A percentile compares a stretch with the other conserved stretches of the same genome.
phyloP scores from a whole-genome alignment of 176 grass and related monocot genomes.

The Eremochloa ophiuroides region DNA sequence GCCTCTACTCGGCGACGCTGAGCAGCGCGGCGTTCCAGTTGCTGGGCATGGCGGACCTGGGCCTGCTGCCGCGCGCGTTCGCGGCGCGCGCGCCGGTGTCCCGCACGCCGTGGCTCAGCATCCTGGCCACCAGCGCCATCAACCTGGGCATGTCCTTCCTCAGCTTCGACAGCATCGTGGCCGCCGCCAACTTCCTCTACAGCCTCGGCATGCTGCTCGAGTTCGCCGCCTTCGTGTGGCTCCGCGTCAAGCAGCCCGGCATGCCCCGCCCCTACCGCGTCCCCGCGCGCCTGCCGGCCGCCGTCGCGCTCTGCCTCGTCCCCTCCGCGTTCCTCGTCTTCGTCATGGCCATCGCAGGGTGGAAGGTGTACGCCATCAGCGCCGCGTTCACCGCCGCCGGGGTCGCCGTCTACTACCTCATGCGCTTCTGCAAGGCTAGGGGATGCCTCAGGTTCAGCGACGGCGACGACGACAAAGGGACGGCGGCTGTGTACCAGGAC shows the following conservation, averaged over 20 bases:
- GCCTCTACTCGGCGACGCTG: conserved; percentile 78
- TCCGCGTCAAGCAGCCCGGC: conserved; percentile 42
- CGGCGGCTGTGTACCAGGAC: neutral
- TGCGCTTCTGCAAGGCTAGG: conserved; percentile 51
- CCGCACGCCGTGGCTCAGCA: conserved; percentile 77
- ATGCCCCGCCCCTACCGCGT: conserved; percentile 58
- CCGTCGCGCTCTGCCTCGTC: conserved; percentile 50
- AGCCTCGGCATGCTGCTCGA: conserved; percentile 92
- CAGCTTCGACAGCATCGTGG: conserved; percentile 79
- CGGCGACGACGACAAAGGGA: conserved; percentile 15
- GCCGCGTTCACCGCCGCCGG: conserved; percentile 46
- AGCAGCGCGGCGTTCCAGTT: conserved; percentile 86
- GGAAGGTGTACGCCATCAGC: conserved; percentile 71
- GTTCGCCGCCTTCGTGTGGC: conserved; percentile 76
- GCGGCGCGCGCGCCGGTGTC: conserved; percentile 43
- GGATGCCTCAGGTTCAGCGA: conserved; percentile 48
- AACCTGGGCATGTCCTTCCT: conserved; percentile 75
- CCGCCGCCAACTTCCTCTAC: conserved; percentile 92
- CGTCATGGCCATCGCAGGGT: conserved; percentile 80
- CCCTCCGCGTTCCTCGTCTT: conserved; percentile 77
- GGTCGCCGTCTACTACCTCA: conserved; percentile 49
- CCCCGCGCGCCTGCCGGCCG: conserved; percentile 24
- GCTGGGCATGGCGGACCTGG: conserved; percentile 88
- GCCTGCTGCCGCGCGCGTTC: conserved; percentile 63
- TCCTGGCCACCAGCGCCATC: conserved; percentile 57